These are phyloP conservation scores for Kregervanrija delftensis DNA, from an alignment of 805 yeast species.

Conservation along the genomic window DNA sequence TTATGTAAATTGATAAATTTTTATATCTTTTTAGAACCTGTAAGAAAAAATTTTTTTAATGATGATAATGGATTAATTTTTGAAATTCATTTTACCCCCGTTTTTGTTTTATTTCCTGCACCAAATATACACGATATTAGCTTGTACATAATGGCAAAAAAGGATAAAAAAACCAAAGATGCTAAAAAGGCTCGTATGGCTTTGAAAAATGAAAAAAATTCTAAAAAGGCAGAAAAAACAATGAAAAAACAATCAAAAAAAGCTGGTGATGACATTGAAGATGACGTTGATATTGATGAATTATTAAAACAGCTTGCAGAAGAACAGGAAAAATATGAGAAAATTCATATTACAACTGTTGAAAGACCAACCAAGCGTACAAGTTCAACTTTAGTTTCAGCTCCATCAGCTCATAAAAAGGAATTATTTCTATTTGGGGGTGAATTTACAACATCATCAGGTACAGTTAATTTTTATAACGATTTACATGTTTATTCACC, in stretches of 20 bases:
- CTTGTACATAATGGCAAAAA: conserved; percentile 62
- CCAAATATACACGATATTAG: neutral
- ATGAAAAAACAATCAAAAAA: conserved; percentile 63
- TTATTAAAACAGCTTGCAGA: conserved; percentile 68
- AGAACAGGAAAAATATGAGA: conserved; percentile 74
- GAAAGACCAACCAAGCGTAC: conserved; percentile 61
- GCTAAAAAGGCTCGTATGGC: conserved; percentile 87
- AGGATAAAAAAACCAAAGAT: conserved; percentile 77
- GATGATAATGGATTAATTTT: neutral
- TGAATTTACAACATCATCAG: conserved; percentile 40
- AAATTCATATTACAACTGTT: conserved; percentile 54
- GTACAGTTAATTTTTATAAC: conserved; percentile 65
- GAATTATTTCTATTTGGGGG: conserved; percentile 91
- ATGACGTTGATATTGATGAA: conserved; percentile 81
- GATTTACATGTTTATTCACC: conserved; percentile 69
- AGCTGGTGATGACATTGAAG: conserved; percentile 75
- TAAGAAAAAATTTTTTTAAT: neutral
- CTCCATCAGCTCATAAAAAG: conserved; percentile 65
- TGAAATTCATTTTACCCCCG: neutral
- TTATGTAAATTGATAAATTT: neutral
- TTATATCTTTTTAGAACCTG: neutral
- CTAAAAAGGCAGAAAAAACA: conserved; percentile 66
- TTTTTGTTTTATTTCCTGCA: neutral
- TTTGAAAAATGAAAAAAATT: conserved; percentile 71
- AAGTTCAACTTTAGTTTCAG: conserved; percentile 68